Conservation (phyloP, 2,329 filamentous ascomycete species). For the Arthrobotrys conoides region DNA sequence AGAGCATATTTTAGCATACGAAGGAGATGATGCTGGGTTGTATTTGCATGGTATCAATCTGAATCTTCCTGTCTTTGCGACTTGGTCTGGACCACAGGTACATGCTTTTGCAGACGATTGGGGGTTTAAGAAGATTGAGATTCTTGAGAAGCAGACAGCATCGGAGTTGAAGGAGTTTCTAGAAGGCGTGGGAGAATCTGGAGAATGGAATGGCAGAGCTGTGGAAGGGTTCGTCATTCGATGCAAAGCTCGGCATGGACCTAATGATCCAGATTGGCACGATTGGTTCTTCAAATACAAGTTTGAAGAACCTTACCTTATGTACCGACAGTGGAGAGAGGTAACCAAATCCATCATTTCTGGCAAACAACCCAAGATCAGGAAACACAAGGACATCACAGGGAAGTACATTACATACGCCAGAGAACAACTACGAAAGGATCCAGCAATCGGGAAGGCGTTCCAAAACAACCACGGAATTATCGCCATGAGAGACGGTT, state of each 20-base stretch:
- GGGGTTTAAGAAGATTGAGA: constrained; percentile 92
- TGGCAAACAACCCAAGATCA: constrained; percentile 80
- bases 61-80: constrained; percentile 92
- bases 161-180: constrained; percentile 82
- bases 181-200: constrained; percentile 86
- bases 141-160: constrained; percentile 82
- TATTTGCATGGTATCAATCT: constrained; percentile 97
- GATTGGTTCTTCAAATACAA: constrained; percentile 99
- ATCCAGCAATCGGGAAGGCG: constrained; percentile 77
- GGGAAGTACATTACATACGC: constrained; percentile 91
- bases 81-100: constrained; percentile 85
- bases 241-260: constrained; percentile 76
- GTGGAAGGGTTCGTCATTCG: constrained; percentile 97
- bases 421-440: constrained; percentile 77
- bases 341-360: constrained; percentile 90
- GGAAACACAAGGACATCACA: constrained; percentile 90
- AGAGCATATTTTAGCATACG: constrained; percentile 94
- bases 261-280: constrained; percentile 73
- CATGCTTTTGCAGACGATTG: constrained; percentile 90
- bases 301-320: constrained; percentile 97
- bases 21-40: constrained; percentile 83
- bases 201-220: constrained; percentile 89
- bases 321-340: constrained; percentile 99
- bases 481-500: constrained; percentile 89
- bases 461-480: constrained; percentile 95